These are phyloP conservation scores for Apophysomyces sp. DNA, from an alignment of 371 early-diverging fungal genomes.

Conservation along the genomic window DNA sequence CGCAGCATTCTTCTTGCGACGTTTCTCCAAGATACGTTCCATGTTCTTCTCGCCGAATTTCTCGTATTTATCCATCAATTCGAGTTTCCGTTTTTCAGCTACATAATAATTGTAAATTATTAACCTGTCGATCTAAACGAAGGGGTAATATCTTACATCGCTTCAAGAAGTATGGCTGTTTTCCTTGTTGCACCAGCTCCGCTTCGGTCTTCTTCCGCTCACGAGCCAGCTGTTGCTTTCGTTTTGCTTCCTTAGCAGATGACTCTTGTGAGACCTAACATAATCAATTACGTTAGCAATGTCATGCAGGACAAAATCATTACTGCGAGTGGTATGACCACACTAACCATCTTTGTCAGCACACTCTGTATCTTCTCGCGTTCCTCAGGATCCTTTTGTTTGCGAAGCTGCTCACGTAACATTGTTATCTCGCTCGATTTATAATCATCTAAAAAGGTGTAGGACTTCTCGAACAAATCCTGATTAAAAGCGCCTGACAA, in stretches of 20 bases:
- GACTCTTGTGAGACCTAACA: constrained; percentile 35
- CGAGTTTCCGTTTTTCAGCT: constrained; percentile 81
- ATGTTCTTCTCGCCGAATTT: constrained; percentile 66
- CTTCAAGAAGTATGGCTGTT: constrained; percentile 89
- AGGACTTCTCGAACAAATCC: constrained; percentile 84
- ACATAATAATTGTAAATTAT: constrained; percentile 4
- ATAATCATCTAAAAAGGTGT: constrained; percentile 78
- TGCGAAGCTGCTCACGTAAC: constrained; percentile 60
- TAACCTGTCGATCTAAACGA: neutral
- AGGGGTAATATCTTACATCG: constrained; percentile 58
- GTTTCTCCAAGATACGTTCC: constrained; percentile 82
- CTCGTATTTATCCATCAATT: constrained; percentile 77
- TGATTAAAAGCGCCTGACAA: constrained; percentile 82
- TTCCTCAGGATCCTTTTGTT: constrained; percentile 58
- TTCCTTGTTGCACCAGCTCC: constrained; percentile 79
- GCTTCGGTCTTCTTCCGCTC: constrained; percentile 80
- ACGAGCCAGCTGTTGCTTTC: constrained; percentile 64
- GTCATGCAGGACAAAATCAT: neutral
- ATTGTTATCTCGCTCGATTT: constrained; percentile 68
- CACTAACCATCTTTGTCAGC: constrained; percentile 57
- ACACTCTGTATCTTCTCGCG: constrained; percentile 46
- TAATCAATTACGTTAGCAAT: constrained; percentile 4
- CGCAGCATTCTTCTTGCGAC: constrained; percentile 84
- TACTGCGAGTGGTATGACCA: neutral
- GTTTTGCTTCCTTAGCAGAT: constrained; percentile 52